Base-by-base conservation (phyloP, 2,329 filamentous ascomycete species). In the Diaporthe helianthi region DNA sequence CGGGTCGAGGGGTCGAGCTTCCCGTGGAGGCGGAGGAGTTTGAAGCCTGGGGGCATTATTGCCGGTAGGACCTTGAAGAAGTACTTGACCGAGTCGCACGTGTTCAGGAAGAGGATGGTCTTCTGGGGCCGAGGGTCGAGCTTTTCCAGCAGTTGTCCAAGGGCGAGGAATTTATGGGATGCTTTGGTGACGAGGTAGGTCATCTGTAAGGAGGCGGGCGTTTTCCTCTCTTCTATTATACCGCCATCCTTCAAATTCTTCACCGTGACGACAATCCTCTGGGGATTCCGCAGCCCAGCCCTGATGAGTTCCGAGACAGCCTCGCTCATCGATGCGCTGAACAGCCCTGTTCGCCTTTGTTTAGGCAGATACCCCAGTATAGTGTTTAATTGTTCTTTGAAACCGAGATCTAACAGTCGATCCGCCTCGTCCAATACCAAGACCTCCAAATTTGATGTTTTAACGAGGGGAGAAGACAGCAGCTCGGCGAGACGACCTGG, bases 381-480 rank as follows among this genome's bases (percentile, higher is more conserved):
- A 67, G 89, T 92, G 74, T 96, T 93, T 33, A 99, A 81, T 74
- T 97, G 94, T 68, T 93, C 90, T 79, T 97, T 96, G 81, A 99
- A 98, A 7, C 97, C 96, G 26, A 98, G 86, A 80, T 99, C 96
- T 13, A 99, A 84, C 31, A 99, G 83, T 70, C 96, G 87, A 79
- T 99, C 96, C 61, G 95, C 96, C 82, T 99, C 96, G 77, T 99
- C 96, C 44, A 99, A 86, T 4, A 99, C 92, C 13, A 99, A 87
- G 61, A 93, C 89, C 78, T 99, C 95, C 74, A 99, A 98, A 0
- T 93, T 93, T 1, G 93, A 94, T 71, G 93, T 94, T 78, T 97
- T 93, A 17, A 97, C 94, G 76, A 97, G 92, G 1, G 90, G 92
- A 1, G 93, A 97, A 0, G 91, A 90, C 5, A 99, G 85, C 0